Conservation (phyloP, 2,329 filamentous ascomycete genomes). For the Capronia americana region DNA sequence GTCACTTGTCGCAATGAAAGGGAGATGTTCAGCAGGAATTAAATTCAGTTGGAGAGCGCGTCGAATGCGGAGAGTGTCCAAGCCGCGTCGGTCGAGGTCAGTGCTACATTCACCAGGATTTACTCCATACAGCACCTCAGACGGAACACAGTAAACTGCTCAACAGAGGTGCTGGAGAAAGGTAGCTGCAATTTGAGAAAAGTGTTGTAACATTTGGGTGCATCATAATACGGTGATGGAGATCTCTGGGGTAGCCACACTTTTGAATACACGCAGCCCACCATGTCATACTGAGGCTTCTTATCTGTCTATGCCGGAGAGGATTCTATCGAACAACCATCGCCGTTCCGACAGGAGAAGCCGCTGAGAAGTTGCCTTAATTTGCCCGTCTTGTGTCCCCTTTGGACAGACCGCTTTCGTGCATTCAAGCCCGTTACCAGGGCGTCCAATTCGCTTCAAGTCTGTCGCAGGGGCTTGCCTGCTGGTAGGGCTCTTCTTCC, state of each 20-base stretch:
- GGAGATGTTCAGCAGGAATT: not conserved
- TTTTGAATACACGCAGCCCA: not conserved
- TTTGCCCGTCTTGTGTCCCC: not conserved
- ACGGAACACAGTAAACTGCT: not conserved
- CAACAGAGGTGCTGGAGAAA: not conserved
- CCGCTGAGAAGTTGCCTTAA: not conserved
- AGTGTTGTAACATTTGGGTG: not conserved
- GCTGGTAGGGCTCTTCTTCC: not conserved
- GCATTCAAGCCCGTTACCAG: not conserved
- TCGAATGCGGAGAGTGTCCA: constrained; percentile 4
- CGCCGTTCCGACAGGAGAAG: not conserved
- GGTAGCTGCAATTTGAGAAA: not conserved
- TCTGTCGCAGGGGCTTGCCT: not conserved
- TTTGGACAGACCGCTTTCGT: not conserved
- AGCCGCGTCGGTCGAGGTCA: not conserved
- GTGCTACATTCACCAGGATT: too few relatives aligned
- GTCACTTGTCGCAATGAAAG: constrained; percentile 5
- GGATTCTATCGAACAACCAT: not conserved
- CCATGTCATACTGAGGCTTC: not conserved
- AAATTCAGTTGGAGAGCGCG: constrained; percentile 6
- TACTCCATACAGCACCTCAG: not conserved
- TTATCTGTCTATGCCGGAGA: not conserved
- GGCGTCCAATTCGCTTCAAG: not conserved
- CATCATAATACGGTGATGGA: not conserved
- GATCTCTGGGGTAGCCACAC: not conserved